A percentile compares a stretch with the other conserved stretches of the same genome.
Evolutionary conservation across 164 flowering plant species (phyloP).

Genomic region (Cinnamomum micranthum): DNA sequence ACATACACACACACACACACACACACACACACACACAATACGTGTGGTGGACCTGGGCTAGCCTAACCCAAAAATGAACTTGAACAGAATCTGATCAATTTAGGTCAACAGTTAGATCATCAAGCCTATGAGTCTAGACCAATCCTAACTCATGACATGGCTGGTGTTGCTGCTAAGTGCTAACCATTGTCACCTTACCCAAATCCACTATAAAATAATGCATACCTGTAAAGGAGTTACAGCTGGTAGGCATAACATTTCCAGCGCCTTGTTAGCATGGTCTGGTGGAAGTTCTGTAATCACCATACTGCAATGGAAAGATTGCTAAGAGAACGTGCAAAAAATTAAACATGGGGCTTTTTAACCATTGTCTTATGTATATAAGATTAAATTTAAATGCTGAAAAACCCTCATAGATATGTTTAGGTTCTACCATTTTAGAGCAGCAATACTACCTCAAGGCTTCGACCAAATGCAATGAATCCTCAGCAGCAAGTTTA

Average conservation of each 20-base stretch:
- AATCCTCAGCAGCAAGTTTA: slow-evolving; percentile 84
- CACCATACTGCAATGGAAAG: slow-evolving; percentile 63
- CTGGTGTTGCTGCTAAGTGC: no score
- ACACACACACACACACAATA: no score
- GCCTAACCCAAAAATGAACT: no score
- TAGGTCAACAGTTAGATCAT: no score
- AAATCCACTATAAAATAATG: neutral
- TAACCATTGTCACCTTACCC: no score
- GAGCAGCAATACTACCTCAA: slow-evolving; percentile 52
- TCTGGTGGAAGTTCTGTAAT: slow-evolving; percentile 93
- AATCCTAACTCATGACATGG: no score
- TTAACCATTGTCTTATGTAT: no score
- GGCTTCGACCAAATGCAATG: slow-evolving; percentile 91
- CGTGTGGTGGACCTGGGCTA: no score
- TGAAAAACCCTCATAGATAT: neutral
- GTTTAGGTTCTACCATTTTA: neutral
- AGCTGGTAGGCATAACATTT: slow-evolving; percentile 78
- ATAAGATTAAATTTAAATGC: no score
- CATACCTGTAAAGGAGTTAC: slow-evolving; percentile 83
- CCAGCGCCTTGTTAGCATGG: slow-evolving; percentile 82
- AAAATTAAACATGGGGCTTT: no score
- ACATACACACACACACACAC: no score
- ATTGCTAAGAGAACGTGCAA: neutral
- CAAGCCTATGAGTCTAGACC: no score
- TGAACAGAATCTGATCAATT: neutral